Conservation (phyloP, 1,139 yeast genomes). For the Debaryomycetaceae sp. region DNA sequence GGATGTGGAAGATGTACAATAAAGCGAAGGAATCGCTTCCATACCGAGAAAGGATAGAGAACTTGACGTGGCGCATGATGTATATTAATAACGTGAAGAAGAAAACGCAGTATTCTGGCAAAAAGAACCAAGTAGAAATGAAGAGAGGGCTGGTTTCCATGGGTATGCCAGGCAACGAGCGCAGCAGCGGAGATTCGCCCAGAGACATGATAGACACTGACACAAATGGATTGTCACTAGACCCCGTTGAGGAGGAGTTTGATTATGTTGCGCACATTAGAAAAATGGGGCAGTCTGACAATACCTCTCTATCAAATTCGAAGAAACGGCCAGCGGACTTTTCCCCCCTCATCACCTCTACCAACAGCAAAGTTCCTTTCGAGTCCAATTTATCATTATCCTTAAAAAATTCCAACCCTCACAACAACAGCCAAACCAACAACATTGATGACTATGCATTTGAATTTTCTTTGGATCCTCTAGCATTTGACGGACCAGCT, state of each 20-base stretch:
- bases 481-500: constrained; percentile 33
- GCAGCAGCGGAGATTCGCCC: background rate
- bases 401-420: constrained; percentile 4
- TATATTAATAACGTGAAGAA: constrained; percentile 42
- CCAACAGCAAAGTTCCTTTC: constrained; percentile 3
- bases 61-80: constrained; percentile 86
- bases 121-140: background rate
- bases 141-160: background rate
- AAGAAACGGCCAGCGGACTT: constrained; percentile 35
- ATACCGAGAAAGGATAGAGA: constrained; percentile 71
- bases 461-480: constrained; percentile 30
- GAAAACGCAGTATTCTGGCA: constrained; percentile 1
- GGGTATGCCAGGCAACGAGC: background rate
- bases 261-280: constrained; percentile 68
- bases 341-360: constrained; percentile 22
- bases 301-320: constrained; percentile 3
- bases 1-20: constrained; percentile 78
- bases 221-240: constrained; percentile 12
- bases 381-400: constrained; percentile 17
- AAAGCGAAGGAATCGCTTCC: constrained; percentile 78
- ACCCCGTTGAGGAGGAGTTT: constrained; percentile 52
- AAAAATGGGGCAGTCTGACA: constrained; percentile 46
- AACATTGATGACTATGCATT: constrained; percentile 8
- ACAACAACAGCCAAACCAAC: background rate
- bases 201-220: background rate